Evolutionary conservation across 2,329 filamentous ascomycete species (phyloP), one percentile per base, ranked within the genome.

Genomic region (Sarocladium oryzae): DNA sequence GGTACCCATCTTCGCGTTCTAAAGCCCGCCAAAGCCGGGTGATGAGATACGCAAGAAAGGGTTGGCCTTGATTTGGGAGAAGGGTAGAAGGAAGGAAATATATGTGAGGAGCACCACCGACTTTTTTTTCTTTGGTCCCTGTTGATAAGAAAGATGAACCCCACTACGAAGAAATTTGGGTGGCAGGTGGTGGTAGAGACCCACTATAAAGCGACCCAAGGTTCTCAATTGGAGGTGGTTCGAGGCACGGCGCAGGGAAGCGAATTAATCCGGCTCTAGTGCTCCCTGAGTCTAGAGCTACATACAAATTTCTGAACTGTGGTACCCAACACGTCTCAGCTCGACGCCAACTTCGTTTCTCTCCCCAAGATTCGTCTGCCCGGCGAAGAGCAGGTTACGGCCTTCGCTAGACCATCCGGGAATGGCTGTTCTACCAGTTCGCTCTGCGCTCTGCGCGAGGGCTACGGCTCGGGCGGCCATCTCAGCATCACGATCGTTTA

Each of bases 1-100:
- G 62, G 84, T 86, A 71, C 90, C 90, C 90, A 96, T 96, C 30
- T 49, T 49, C 37, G 46, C 46, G 46, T 36, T 26, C 20, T 49
- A 9, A 28, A 16, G 21, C 46, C 33, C 32, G 46, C 24, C 13
- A n/a, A 37, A 37, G 28, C 20, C 30, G 23, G 33, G 33, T 20
- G 20, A 24, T 24, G 18, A 13, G 18, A 24, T 11, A 37, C 11
- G 46, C 15, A 36, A 36, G 45, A 49, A 49, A 36, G 33, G 33
- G 15, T 20, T 33, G 32, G 26, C 16, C 30, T 18, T 26, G 23
- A 26, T 30, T 20, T 49, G 46, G 32, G 33, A 49, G 13, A 49
- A 49, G 30, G 8, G 32, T 49, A 20, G 21, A 37, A 28, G 57
- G 52, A 56, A 53, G 41, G 51, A 43, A 40, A 40, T 37, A 40